phyloP scores from a whole-genome alignment of 2,329 filamentous ascomycete genomes.

The Claviceps digitariae region DNA sequence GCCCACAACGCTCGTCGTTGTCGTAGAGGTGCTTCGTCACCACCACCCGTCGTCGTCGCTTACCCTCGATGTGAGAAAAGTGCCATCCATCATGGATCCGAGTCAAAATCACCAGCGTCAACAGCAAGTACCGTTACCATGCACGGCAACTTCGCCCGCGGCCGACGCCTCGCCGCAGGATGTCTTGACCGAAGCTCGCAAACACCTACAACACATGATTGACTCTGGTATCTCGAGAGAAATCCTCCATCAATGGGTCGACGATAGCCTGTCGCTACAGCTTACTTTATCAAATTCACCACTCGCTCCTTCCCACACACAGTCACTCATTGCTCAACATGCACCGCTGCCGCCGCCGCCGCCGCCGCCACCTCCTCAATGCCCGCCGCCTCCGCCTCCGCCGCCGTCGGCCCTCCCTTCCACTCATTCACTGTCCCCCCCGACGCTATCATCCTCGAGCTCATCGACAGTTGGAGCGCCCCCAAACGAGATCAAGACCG shows the following conservation, averaged over 20 bases:
- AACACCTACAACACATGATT: slow-evolving; percentile 32
- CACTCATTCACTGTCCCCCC: slow-evolving; percentile 9
- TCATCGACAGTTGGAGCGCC: slow-evolving; percentile 10
- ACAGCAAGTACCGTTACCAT: slow-evolving; percentile 12
- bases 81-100: slow-evolving; percentile 17
- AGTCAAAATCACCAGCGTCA: slow-evolving; percentile 16
- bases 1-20: slow-evolving; percentile 6
- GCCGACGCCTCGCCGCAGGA: slow-evolving; percentile 26
- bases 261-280: slow-evolving; percentile 22
- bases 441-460: slow-evolving; percentile 6
- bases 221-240: slow-evolving; percentile 31
- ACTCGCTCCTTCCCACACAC: slow-evolving; percentile 7
- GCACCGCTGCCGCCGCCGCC: slow-evolving; percentile 13
- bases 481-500: slow-evolving; percentile 17
- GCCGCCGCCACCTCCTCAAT: slow-evolving; percentile 9
- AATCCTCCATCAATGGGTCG: slow-evolving; percentile 27
- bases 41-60: slow-evolving; percentile 8
- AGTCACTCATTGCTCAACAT: slow-evolving; percentile 12
- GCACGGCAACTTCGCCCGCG: slow-evolving; percentile 9
- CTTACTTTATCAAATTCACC: slow-evolving; percentile 12
- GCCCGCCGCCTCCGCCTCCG: slow-evolving; percentile 20
- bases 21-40: slow-evolving; percentile 7
- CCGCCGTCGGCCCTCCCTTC: slow-evolving; percentile 13
- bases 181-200: slow-evolving; percentile 30
- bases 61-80: slow-evolving; percentile 14